phyloP scores from a whole-genome alignment of 192 early-diverging fungal species.

The Rhizophagus clarus region DNA sequence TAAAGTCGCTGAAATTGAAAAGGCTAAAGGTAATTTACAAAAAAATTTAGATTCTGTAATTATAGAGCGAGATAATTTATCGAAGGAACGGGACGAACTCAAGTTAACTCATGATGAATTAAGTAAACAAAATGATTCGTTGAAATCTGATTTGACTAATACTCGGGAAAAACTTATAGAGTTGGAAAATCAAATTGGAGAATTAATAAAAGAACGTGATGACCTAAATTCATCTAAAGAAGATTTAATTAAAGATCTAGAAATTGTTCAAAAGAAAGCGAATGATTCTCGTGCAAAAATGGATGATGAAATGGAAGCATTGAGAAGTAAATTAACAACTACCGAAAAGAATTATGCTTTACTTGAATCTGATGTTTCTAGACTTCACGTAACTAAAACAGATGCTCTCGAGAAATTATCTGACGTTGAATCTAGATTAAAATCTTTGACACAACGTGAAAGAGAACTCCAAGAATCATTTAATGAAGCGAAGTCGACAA shows the following conservation, averaged over 20 bases:
- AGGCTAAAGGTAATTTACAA: slow-evolving; percentile 13
- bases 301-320: slow-evolving; percentile 8
- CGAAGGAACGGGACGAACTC: background rate
- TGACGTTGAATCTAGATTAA: slow-evolving; percentile 43
- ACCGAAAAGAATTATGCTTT: slow-evolving; percentile 33
- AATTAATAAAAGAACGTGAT: slow-evolving; percentile 37
- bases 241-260: slow-evolving; percentile 30
- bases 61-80: slow-evolving; percentile 2
- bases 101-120: background rate
- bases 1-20: slow-evolving; percentile 8
- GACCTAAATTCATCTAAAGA: slow-evolving; percentile 9
- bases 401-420: slow-evolving; percentile 45
- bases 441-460: slow-evolving; percentile 35
- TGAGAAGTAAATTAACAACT: slow-evolving; percentile 32
- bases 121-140: background rate
- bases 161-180: background rate
- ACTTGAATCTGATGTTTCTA: slow-evolving; percentile 40
- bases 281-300: slow-evolving; percentile 27
- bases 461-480: slow-evolving; percentile 51
- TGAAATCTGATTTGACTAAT: background rate
- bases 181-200: background rate
- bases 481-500: slow-evolving; percentile 46
- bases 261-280: slow-evolving; percentile 28
- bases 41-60: slow-evolving; percentile 10
- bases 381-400: slow-evolving; percentile 39